These are phyloP conservation scores for Vaccinium vitisidaea DNA, from an alignment of 148 eudicot genomes.

Conservation along the genomic window DNA sequence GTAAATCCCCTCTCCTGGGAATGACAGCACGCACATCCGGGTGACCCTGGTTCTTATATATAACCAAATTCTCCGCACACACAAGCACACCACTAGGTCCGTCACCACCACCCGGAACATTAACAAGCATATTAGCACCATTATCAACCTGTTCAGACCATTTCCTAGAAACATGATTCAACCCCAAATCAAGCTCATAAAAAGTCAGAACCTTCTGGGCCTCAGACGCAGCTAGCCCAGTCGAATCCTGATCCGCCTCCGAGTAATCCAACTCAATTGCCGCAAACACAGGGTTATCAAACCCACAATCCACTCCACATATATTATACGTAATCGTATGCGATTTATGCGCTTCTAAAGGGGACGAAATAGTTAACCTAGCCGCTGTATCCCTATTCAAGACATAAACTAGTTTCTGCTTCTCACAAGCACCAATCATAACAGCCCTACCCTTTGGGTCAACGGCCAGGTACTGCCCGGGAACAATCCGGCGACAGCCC, in stretches of 20 bases:
- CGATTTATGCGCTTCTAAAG: slow-evolving; percentile 93
- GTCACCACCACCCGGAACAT: slow-evolving; percentile 96
- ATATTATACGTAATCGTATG: slow-evolving; percentile 75
- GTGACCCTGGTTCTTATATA: slow-evolving; percentile 94
- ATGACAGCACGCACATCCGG: slow-evolving; percentile 89
- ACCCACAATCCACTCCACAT: slow-evolving; percentile 96
- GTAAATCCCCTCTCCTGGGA: slow-evolving; percentile 87
- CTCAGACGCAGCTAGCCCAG: slow-evolving; percentile 81
- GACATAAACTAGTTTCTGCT: slow-evolving; percentile 95
- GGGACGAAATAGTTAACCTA: slow-evolving; percentile 83
- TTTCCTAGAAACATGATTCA: slow-evolving; percentile 97
- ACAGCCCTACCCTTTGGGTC: slow-evolving; percentile 97
- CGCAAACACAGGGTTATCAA: slow-evolving; percentile 94
- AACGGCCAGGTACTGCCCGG: slow-evolving; percentile 83
- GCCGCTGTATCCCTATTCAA: slow-evolving; percentile 89
- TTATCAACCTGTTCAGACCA: slow-evolving; percentile 97
- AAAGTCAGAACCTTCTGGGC: slow-evolving; percentile 91
- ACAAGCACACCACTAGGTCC: slow-evolving; percentile 99
- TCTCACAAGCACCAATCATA: slow-evolving; percentile 94
- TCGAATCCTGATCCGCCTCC: slow-evolving; percentile 90
- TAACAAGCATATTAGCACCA: slow-evolving; percentile 94
- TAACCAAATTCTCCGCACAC: slow-evolving; percentile 95
- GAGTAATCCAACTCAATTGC: slow-evolving; percentile 95
- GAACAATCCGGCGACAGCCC: slow-evolving; percentile 88
- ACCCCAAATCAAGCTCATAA: slow-evolving; percentile 93